Conservation (phyloP, 148 eudicot genomes). For the Rhododendron williamsianum region DNA sequence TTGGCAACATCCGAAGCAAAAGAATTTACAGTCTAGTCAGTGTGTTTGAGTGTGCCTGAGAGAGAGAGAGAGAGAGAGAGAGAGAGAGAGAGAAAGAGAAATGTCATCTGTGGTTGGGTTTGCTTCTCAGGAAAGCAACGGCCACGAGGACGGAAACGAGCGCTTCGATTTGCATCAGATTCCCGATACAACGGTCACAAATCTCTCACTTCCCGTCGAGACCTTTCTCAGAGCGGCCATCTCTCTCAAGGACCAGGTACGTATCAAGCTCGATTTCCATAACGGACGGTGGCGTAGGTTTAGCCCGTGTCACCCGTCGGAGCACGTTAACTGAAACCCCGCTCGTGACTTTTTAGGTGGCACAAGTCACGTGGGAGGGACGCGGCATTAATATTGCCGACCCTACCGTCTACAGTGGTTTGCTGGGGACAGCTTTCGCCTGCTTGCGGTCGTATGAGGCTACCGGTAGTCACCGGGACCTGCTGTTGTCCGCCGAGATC, state of each 20-base stretch:
- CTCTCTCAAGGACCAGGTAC: conserved; percentile 54
- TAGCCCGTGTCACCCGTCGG: neutral
- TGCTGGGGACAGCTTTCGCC: conserved; percentile 62
- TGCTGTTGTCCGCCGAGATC: conserved; percentile 44
- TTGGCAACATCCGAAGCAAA: neutral
- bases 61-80: neutral
- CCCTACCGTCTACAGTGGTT: conserved; percentile 46
- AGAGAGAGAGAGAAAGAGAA: neutral
- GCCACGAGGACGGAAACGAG: conserved; percentile 19
- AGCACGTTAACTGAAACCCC: neutral
- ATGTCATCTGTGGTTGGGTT: conserved; percentile 32
- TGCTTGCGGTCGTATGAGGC: conserved; percentile 54
- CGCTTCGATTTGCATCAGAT: conserved; percentile 6
- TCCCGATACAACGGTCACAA: conserved; percentile 25
- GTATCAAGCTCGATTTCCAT: neutral
- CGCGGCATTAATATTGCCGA: conserved; percentile 16
- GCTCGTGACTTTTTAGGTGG: conserved; percentile 31
- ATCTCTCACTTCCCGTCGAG: conserved; percentile 28
- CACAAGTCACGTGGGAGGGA: conserved; percentile 46
- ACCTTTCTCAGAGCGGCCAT: conserved; percentile 45
- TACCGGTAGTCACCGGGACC: conserved; percentile 42
- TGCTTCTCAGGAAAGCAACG: conserved; percentile 16
- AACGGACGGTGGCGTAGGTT: neutral
- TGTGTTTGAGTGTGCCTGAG: no score
- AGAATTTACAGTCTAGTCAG: neutral